Conservation (phyloP, 106 monocot species). For the Allium sativum region DNA sequence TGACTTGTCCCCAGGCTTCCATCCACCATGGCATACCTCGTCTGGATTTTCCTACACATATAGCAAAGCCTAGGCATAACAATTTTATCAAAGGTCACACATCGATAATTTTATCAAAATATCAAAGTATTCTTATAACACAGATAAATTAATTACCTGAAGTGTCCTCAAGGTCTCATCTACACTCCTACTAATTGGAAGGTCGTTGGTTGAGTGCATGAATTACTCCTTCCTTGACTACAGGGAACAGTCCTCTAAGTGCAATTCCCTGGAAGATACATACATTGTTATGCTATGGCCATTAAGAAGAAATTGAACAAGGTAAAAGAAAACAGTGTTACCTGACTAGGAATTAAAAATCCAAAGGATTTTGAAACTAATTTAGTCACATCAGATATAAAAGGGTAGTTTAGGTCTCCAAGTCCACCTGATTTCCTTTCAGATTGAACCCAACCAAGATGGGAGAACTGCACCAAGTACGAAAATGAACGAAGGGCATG, state of each 20-base stretch:
- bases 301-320: too few species aligned
- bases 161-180: constrained; percentile 56
- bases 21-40: constrained; percentile 84
- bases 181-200: constrained; percentile 49
- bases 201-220: constrained; percentile 60
- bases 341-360: constrained; percentile 75
- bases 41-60: constrained; percentile 87
- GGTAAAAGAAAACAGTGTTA: constrained; percentile 12
- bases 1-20: constrained; percentile 86
- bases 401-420: constrained; percentile 82
- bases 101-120: too few species aligned
- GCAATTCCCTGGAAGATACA: constrained; percentile 25
- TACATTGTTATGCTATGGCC: too few species aligned
- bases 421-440: constrained; percentile 87
- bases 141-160: not conserved
- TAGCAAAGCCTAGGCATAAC: constrained; percentile 81
- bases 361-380: constrained; percentile 65
- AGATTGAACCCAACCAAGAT: constrained; percentile 89
- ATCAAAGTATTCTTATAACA: too few species aligned
- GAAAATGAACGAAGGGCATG: too few species aligned
- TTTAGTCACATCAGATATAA: constrained; percentile 80
- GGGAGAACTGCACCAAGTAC: constrained; percentile 54
- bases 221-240: constrained; percentile 56
- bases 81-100: too few species aligned
- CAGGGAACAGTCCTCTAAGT: constrained; percentile 39